Evolutionary conservation across 2,329 filamentous ascomycete species (phyloP).

Genomic region (Ascochyta viciae-villosae): DNA sequence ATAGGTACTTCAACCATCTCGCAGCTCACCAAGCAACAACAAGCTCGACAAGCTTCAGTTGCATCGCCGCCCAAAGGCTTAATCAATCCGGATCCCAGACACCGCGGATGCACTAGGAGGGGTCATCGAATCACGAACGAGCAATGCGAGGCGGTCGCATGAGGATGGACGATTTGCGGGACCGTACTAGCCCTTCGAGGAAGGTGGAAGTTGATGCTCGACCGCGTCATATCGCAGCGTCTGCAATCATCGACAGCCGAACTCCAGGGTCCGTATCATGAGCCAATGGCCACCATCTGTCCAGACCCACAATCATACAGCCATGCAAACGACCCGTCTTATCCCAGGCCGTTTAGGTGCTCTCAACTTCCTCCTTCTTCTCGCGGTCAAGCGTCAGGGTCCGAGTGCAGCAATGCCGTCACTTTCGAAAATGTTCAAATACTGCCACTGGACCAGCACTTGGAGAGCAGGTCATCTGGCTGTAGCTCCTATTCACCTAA

Average conservation of each 20-base stretch:
- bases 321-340: not conserved
- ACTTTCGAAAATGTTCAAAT: conserved; percentile 26
- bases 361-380: conserved; percentile 23
- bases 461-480: not conserved
- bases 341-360: not conserved
- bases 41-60: conserved; percentile 15
- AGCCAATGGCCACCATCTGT: conserved; percentile 1
- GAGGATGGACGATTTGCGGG: conserved; percentile 1
- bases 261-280: not conserved
- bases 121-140: conserved; percentile 2
- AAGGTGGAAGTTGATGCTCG: conserved; percentile 7
- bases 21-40: conserved; percentile 1
- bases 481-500: conserved; percentile 13
- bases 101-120: not conserved
- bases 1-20: not conserved
- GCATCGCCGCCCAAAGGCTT: conserved; percentile 8
- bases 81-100: not conserved
- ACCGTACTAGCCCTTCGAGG: conserved; percentile 6
- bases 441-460: conserved; percentile 6
- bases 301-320: not conserved
- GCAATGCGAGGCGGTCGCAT: not conserved
- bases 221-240: conserved; percentile 10
- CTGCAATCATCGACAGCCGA: conserved; percentile 1
- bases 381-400: conserved; percentile 24
- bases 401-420: conserved; percentile 19